These are phyloP conservation scores for Lactifluus subvellereus DNA, from an alignment of 768 basidiomycete species.

Conservation along the genomic window DNA sequence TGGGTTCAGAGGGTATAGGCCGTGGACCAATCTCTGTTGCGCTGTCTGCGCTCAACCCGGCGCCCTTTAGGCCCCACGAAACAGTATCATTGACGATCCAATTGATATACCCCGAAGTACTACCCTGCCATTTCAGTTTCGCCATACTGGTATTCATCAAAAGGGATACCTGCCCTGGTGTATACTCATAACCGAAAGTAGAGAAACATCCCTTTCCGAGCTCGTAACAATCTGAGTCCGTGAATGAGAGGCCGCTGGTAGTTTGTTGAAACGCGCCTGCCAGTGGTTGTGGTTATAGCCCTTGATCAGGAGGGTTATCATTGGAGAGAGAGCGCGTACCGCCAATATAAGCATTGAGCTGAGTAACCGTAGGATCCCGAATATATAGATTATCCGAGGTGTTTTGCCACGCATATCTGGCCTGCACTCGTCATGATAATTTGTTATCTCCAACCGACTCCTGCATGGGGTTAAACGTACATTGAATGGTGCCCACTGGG, in stretches of 20 bases:
- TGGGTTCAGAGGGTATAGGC: slow-evolving; percentile 76
- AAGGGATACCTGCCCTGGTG: slow-evolving; percentile 51
- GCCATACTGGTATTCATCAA: slow-evolving; percentile 30
- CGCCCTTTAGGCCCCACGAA: slow-evolving; percentile 70
- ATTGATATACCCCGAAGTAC: slow-evolving; percentile 52
- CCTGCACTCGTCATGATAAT: slow-evolving; percentile 43
- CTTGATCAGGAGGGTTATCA: not conserved
- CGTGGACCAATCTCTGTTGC: slow-evolving; percentile 55
- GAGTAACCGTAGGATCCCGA: slow-evolving; percentile 45
- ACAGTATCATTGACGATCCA: slow-evolving; percentile 69
- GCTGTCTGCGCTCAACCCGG: slow-evolving; percentile 60
- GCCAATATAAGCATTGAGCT: slow-evolving; percentile 61
- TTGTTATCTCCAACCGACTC: not conserved
- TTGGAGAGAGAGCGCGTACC: slow-evolving; percentile 31
- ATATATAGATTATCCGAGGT: slow-evolving; percentile 54
- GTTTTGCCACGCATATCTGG: slow-evolving; percentile 63
- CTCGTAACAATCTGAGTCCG: slow-evolving; percentile 69
- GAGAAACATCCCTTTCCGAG: slow-evolving; percentile 54
- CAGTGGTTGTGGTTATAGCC: not conserved
- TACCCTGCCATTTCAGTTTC: not conserved
- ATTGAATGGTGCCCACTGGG: slow-evolving; percentile 63
- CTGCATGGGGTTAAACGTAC: slow-evolving; percentile 1
- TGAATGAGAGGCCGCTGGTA: slow-evolving; percentile 64
- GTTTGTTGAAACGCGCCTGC: slow-evolving; percentile 57
- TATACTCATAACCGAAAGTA: slow-evolving; percentile 73